These are phyloP conservation scores for Cladorrhinum sp. DNA, from an alignment of 2,329 filamentous ascomycete genomes.

Conservation along the genomic window DNA sequence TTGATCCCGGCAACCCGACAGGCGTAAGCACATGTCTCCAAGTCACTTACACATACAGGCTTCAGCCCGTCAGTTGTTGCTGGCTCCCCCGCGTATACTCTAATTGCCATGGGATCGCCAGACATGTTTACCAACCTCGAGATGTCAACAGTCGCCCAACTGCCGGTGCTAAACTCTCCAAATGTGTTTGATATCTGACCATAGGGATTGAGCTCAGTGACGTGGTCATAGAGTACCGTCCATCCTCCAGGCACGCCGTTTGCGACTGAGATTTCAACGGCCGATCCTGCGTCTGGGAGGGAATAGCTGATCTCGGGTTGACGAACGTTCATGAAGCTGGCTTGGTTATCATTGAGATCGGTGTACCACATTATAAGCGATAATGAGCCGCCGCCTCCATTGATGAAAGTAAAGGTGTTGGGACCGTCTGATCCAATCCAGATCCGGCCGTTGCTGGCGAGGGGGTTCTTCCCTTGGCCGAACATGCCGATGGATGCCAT, in stretches of 20 bases:
- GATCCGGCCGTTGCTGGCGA: constrained; percentile 26
- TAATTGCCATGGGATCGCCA: constrained; percentile 37
- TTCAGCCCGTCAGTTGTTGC: background rate
- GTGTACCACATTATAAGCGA: constrained; percentile 32
- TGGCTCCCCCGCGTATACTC: constrained; percentile 31
- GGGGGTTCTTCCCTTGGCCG: constrained; percentile 28
- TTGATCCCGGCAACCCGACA: constrained; percentile 34
- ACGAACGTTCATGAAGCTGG: constrained; percentile 32
- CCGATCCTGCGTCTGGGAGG: constrained; percentile 34
- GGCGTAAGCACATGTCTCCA: constrained; percentile 42
- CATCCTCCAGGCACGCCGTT: constrained; percentile 39
- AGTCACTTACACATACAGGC: constrained; percentile 36
- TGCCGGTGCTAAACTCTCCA: constrained; percentile 42
- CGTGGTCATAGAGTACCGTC: constrained; percentile 34
- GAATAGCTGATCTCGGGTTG: constrained; percentile 37
- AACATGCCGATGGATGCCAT: constrained; percentile 30
- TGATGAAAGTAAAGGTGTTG: constrained; percentile 32
- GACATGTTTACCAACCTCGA: constrained; percentile 44
- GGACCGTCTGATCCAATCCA: constrained; percentile 32
- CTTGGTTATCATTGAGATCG: constrained; percentile 22
- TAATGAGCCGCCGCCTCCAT: constrained; percentile 23
- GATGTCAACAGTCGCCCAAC: constrained; percentile 40
- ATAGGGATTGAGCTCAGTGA: constrained; percentile 31
- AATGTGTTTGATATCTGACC: constrained; percentile 44
- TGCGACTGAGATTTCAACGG: constrained; percentile 37